phyloP scores from a whole-genome alignment of 2,329 filamentous ascomycete genomes.

The Colletotrichum caudatum region DNA sequence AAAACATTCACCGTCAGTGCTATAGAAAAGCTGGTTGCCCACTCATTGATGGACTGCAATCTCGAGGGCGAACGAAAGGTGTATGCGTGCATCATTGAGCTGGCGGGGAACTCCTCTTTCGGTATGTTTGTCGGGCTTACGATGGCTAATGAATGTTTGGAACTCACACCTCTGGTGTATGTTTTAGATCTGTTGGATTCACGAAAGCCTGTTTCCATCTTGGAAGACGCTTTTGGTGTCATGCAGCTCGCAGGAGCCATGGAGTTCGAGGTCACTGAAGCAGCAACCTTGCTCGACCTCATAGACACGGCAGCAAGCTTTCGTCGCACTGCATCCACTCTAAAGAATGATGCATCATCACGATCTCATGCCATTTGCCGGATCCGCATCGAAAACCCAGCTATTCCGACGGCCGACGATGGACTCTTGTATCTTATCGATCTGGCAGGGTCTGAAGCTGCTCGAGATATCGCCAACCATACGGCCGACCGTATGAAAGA shows the following conservation, averaged over 20 bases:
- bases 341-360: conserved; percentile 61
- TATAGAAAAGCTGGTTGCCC: conserved; percentile 56
- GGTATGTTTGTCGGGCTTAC: conserved; percentile 40
- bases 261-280: conserved; percentile 52
- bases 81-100: conserved; percentile 54
- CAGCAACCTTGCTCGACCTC: conserved; percentile 47
- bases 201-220: conserved; percentile 56
- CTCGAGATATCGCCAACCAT: conserved; percentile 56
- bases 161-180: neutral
- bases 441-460: conserved; percentile 62
- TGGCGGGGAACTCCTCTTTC: conserved; percentile 53
- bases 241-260: conserved; percentile 58
- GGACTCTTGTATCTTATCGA: conserved; percentile 62
- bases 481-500: conserved; percentile 59
- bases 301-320: conserved; percentile 55
- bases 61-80: conserved; percentile 48
- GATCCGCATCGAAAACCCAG: conserved; percentile 55
- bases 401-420: conserved; percentile 48
- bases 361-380: conserved; percentile 63
- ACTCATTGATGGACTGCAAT: conserved; percentile 48
- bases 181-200: conserved; percentile 55
- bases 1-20: conserved; percentile 60
- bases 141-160: too few species aligned
- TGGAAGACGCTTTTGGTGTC: conserved; percentile 59
- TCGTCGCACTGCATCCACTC: conserved; percentile 56